Percentiles rank a stretch among this genome's conserved stretches.
Conservation (phyloP, 805 yeast genomes). For the Starmerella geochares region DNA sequence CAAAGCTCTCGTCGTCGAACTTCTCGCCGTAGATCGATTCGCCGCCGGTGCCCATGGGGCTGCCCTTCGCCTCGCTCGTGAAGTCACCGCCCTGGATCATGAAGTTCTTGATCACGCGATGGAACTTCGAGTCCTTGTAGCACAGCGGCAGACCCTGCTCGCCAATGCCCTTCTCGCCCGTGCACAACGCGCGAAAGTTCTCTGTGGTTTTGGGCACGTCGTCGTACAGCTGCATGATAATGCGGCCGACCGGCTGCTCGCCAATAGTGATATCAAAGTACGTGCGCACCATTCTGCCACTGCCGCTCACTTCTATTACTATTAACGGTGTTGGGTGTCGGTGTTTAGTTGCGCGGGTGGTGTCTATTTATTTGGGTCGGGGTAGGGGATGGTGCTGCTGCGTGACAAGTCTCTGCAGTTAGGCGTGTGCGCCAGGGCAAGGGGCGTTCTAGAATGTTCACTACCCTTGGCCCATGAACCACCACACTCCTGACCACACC, state of each 20-base stretch:
- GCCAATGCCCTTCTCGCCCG: constrained; percentile 74
- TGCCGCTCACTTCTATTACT: not conserved
- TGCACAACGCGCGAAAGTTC: constrained; percentile 77
- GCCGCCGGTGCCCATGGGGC: constrained; percentile 57
- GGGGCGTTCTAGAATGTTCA: constrained; percentile 6
- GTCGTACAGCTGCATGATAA: constrained; percentile 58
- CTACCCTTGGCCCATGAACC: not conserved
- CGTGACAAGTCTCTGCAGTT: too few relatives aligned
- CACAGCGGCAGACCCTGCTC: constrained; percentile 52
- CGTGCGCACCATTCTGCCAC: constrained; percentile 16
- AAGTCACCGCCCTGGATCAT: constrained; percentile 97
- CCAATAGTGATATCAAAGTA: constrained; percentile 64
- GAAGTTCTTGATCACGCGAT: constrained; percentile 73
- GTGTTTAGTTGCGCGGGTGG: not conserved
- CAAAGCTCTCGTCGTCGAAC: constrained; percentile 84
- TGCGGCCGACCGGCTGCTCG: constrained; percentile 58
- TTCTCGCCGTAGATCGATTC: constrained; percentile 75
- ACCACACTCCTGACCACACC: not conserved
- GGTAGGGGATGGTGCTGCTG: too few relatives aligned
- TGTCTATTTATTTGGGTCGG: not conserved
- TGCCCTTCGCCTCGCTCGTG: constrained; percentile 40
- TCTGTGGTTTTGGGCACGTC: constrained; percentile 83
- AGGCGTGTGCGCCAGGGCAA: constrained; percentile 3
- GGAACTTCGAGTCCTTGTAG: constrained; percentile 83
- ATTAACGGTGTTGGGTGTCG: not conserved